These are phyloP conservation scores for Pythium sukuiense DNA, from an alignment of 352 stramenopile species.

Conservation along the genomic window DNA sequence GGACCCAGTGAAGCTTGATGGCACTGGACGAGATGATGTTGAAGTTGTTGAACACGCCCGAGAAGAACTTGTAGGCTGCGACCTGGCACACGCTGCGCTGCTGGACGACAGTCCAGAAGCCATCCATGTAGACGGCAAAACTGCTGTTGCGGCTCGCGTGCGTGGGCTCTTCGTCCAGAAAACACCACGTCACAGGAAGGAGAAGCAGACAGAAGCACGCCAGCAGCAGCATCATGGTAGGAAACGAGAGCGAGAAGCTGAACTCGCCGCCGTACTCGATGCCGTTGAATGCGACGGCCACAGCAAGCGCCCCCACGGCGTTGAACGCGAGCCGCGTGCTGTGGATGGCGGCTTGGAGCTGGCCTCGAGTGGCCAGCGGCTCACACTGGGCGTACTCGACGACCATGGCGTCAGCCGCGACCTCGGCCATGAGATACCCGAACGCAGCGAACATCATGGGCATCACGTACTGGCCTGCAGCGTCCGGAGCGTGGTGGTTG, in stretches of 20 bases:
- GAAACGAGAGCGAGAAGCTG: slow-evolving; percentile 26
- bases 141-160: neutral
- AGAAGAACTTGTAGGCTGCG: slow-evolving; percentile 31
- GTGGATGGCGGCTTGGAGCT: slow-evolving; percentile 61
- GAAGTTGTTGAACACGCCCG: slow-evolving; percentile 27
- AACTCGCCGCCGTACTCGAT: slow-evolving; percentile 31
- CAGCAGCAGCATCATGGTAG: slow-evolving; percentile 21
- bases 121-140: slow-evolving; percentile 25
- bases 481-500: slow-evolving; percentile 20
- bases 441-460: slow-evolving; percentile 75
- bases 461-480: slow-evolving; percentile 52
- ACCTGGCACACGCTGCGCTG: slow-evolving; percentile 33
- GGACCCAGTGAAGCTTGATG: slow-evolving; percentile 28
- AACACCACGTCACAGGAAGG: slow-evolving; percentile 33
- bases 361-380: slow-evolving; percentile 41
- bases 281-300: slow-evolving; percentile 38
- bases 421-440: slow-evolving; percentile 60
- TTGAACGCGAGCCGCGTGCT: slow-evolving; percentile 50
- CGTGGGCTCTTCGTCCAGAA: slow-evolving; percentile 30
- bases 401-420: slow-evolving; percentile 57
- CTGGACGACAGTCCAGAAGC: slow-evolving; percentile 32
- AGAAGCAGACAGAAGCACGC: slow-evolving; percentile 17
- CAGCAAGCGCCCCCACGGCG: slow-evolving; percentile 39
- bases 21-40: slow-evolving; percentile 17
- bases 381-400: slow-evolving; percentile 66